Evolutionary conservation across 192 early-diverging fungal genomes (phyloP), one percentile per base, ranked within the genome.

Genomic region (Spinellus fusiger): DNA sequence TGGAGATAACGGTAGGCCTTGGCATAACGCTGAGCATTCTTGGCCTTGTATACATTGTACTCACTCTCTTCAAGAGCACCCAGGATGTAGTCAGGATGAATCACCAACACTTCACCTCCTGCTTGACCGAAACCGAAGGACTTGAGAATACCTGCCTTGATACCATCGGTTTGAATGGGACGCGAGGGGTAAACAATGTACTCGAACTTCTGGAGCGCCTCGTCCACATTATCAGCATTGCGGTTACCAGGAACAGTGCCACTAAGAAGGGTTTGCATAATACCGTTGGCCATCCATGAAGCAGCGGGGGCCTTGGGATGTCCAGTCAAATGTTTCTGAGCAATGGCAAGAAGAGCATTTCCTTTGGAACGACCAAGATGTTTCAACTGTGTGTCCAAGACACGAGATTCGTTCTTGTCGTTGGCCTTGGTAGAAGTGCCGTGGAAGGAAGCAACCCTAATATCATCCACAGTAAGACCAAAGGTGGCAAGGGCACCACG

Each of bases 281-380:
- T 83, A 64, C 93, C 90, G 81, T 94, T 98, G 68, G 92, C 83
- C 93, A 95, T 95, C 93, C 93, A 98, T 4, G 91, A 90, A 49
- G 92, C 95, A 33, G 95, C 95, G 20, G 95, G 87, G 56, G 90
- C 95, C 88, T 98, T 98, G 46, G 95, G 95, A 62, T 97, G 95
- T 58, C 95, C 95, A 32, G 95, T 98, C 51, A 98, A 79, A 69
- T 90, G 85, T 70, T 98, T 98, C 59, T 98, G 95, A 80, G 88
- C 89, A 59, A 98, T 81, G 31, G 83, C 76, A 8, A 91, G 90
- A 26, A 88, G 66, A 26, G 85, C 79, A 53, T 89, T 88, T 49
- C 95, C 95, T 54, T 78, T 85, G 37, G 86, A 80, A 57, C 95
- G 86, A 22, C 95, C 95, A 20, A 98, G 80, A 69, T 93, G 89